phyloP scores from a whole-genome alignment of 192 early-diverging fungal genomes.

The Coemansia sp. region DNA sequence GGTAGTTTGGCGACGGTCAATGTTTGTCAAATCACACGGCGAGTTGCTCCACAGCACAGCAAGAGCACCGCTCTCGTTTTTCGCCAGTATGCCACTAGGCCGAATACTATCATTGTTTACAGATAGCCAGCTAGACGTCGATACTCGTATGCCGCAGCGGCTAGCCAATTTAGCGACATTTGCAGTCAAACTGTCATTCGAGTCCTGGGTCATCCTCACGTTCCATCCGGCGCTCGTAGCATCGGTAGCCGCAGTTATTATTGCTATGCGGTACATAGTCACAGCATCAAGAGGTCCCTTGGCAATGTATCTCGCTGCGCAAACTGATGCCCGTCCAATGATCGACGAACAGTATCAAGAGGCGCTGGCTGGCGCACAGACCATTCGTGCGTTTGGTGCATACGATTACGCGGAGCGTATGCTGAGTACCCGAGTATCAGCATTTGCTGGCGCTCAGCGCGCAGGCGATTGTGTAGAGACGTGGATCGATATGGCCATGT shows the following conservation, averaged over 20 bases:
- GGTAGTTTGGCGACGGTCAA: constrained; percentile 30
- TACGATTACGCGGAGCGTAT: constrained; percentile 50
- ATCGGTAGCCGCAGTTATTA: constrained; percentile 53
- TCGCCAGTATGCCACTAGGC: constrained; percentile 65
- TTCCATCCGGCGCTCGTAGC: constrained; percentile 68
- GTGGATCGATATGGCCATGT: constrained; percentile 49
- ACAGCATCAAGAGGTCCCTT: constrained; percentile 10
- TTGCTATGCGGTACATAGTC: constrained; percentile 39
- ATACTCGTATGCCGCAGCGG: constrained; percentile 62
- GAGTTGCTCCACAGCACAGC: constrained; percentile 20
- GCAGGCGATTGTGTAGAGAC: constrained; percentile 40
- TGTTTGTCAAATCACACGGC: constrained; percentile 42
- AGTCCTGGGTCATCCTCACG: constrained; percentile 61
- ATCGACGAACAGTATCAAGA: constrained; percentile 65
- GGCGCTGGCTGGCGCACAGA: constrained; percentile 67
- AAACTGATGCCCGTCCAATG: constrained; percentile 36
- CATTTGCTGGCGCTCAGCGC: constrained; percentile 5
- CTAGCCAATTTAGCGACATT: constrained; percentile 66
- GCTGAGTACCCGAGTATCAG: constrained; percentile 9
- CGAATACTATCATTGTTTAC: constrained; percentile 67
- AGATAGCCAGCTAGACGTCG: constrained; percentile 65
- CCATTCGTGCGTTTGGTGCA: constrained; percentile 68
- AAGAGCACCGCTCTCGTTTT: constrained; percentile 59
- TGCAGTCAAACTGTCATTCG: constrained; percentile 64
- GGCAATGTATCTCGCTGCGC: background rate